A percentile compares a stretch with the other conserved stretches of the same genome.
These are phyloP conservation scores for Boletus chippewaensis DNA, from an alignment of 1,284 basidiomycete genomes.

Conservation along the genomic window DNA sequence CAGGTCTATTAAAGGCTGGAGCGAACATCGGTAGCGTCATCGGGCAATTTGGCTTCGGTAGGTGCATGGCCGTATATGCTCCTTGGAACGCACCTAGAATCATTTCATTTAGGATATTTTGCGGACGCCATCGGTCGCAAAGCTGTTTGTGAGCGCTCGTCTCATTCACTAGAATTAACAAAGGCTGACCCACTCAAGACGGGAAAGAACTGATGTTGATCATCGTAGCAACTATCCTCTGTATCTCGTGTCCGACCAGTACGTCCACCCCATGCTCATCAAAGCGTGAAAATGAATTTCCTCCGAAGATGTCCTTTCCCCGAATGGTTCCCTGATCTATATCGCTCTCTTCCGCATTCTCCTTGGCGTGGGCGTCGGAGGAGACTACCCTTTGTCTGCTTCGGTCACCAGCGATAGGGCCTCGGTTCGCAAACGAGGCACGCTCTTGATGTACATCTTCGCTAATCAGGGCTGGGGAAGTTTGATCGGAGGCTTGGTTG, in stretches of 20 bases:
- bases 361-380: constrained; percentile 72
- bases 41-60: constrained; percentile 66
- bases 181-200: constrained; percentile 34
- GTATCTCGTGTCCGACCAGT: constrained; percentile 46
- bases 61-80: not conserved
- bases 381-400: constrained; percentile 78
- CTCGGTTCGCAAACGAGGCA: constrained; percentile 63
- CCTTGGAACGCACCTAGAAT: constrained; percentile 15
- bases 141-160: constrained; percentile 46
- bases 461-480: constrained; percentile 73
- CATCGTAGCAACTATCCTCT: constrained; percentile 63
- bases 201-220: constrained; percentile 79
- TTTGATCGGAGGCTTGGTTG: constrained; percentile 57
- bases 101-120: constrained; percentile 36
- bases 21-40: constrained; percentile 72
- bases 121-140: constrained; percentile 67
- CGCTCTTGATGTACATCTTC: constrained; percentile 70
- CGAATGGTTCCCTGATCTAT: constrained; percentile 50
- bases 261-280: constrained; percentile 5
- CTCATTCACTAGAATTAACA: not conserved
- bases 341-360: constrained; percentile 62
- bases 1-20: constrained; percentile 61
- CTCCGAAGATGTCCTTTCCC: constrained; percentile 34
- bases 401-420: constrained; percentile 67
- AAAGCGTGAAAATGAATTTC: not conserved